Base-by-base conservation (phyloP, 257 asterid genomes). In the Prunella vulgaris region DNA sequence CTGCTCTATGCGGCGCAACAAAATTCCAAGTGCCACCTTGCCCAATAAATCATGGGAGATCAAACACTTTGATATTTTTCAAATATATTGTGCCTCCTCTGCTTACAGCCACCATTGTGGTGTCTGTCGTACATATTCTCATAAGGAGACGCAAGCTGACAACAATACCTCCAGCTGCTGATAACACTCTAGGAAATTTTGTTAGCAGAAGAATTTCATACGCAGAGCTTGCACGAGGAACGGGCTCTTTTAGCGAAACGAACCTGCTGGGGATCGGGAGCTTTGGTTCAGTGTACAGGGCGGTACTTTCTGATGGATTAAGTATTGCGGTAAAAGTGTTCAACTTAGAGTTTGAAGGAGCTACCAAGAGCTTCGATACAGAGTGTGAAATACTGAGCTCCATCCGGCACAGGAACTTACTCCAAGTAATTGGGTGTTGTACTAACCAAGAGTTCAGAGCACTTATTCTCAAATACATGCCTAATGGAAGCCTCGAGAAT, bases 361-460 rank as follows among this genome's bases (percentile, higher is more conserved):
- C 65, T 4, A 2, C 20, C 27, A 69, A 65, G 73, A 80, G 84
- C 21, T 80, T 80, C 48, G 70, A 68, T 8, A 59, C 60, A 3
- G 84, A 80, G 61, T 20, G 69, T 58, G 71, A 73, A 64, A 1
- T n/a, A n/a, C 7, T 65, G 60, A 67, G 72, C 63, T 1, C 32
- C 18, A 8, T 67, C 18, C 80, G 79, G 5, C 84, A 80, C 14
- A 58, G 76, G 14, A 80, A 80, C 73, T 49, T 76, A 17, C 77
- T 76, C 21, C 60, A 38, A 30, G 22, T 76, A 13, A 70, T 76
- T 22, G 80, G 84, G 20, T 72, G 79, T 59, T 76, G 79, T 35
- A n/a, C 25, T 14, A 65, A 73, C 14, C 46, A 5, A 10, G 79
- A 76, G 30, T 80, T 80, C 68, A 80, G 69, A 24, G 81, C 81